phyloP scores from a whole-genome alignment of 2,329 filamentous ascomycete species.

The Byssoonygena ceratinophila region DNA sequence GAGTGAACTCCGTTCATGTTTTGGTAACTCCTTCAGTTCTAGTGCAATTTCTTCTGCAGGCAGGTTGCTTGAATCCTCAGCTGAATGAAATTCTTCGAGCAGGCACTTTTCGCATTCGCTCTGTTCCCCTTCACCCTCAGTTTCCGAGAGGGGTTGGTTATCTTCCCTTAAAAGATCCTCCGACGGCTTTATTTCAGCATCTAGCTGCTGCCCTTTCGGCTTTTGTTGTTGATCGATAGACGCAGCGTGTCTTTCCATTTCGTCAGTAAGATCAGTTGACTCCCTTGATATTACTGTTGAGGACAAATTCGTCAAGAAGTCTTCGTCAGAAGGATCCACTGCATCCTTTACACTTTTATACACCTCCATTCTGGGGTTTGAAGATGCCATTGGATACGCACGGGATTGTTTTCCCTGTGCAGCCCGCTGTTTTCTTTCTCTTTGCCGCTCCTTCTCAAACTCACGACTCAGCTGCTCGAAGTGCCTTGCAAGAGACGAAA shows the following conservation, averaged over 20 bases:
- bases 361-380: conserved; percentile 92
- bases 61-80: conserved; percentile 43
- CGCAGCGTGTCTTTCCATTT: conserved; percentile 25
- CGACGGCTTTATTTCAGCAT: conserved; percentile 17
- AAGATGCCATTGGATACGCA: conserved; percentile 78
- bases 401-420: conserved; percentile 66
- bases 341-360: conserved; percentile 91
- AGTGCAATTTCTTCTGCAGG: conserved; percentile 45
- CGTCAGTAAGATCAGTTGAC: conserved; percentile 15
- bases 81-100: conserved; percentile 45
- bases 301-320: conserved; percentile 24
- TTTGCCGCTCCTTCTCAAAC: conserved; percentile 86
- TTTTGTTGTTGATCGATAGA: conserved; percentile 13
- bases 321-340: conserved; percentile 62
- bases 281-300: conserved; percentile 13
- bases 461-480: conserved; percentile 95
- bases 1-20: conserved; percentile 82
- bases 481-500: conserved; percentile 85
- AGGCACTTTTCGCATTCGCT: conserved; percentile 65
- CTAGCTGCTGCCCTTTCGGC: conserved; percentile 18
- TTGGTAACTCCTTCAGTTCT: conserved; percentile 65
- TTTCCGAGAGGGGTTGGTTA: conserved; percentile 49
- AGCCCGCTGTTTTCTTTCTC: conserved; percentile 67
- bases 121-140: conserved; percentile 52
- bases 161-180: conserved; percentile 19